Base-by-base conservation (phyloP, 176 grass and related monocot genomes). In the Triticum aestivum region DNA sequence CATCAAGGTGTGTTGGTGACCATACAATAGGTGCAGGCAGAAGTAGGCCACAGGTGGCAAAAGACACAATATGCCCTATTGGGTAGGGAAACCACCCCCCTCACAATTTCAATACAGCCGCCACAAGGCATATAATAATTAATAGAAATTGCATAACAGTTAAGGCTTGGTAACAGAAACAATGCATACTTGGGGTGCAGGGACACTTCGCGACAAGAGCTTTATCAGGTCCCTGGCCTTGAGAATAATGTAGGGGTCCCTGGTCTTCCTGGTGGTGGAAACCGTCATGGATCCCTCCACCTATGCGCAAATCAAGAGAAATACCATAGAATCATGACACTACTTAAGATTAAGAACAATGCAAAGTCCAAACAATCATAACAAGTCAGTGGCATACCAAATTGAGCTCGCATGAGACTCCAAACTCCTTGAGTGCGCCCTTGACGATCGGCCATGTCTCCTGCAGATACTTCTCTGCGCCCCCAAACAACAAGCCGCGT, bases 271-370 rank as follows among this genome's bases (percentile, higher is more conserved):
- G 59, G 92, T 96, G 13, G 97, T 98, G 15, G 92, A 92, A 80
- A 98, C 97, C 27, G 94, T 94, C 97, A 98, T 98, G 8, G 94
- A 96, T 83, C 97, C 97, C 77, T 98, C 97, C 65, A 98, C 92
- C 94, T 98, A 83, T 13, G 78, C 47, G 86, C 32, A 82, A 49
- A 85, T 32, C 33, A 67, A n/a, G 3, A 73, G 41, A 79, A 21
- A 41, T 42, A 61, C 27, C 62, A 63, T 21, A 73, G 12, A 81
- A 34, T 11, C 20, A 42, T 34, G 3, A 38, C n/a, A 24, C 9
- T 59, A 58, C 56, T 17, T 17, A 64, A 71, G 23, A 29, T 18
- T 9, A 71, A 72, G 49, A 29, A 45, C 47, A 10, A 59, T 30
- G 4, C 42, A 30, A 70, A 20, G 17, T 23, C 37, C 65, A 73